Percentiles rank a stretch among this genome's conserved stretches.
phyloP scores from a whole-genome alignment of 345 rosid genomes.

The Salix viminalis region DNA sequence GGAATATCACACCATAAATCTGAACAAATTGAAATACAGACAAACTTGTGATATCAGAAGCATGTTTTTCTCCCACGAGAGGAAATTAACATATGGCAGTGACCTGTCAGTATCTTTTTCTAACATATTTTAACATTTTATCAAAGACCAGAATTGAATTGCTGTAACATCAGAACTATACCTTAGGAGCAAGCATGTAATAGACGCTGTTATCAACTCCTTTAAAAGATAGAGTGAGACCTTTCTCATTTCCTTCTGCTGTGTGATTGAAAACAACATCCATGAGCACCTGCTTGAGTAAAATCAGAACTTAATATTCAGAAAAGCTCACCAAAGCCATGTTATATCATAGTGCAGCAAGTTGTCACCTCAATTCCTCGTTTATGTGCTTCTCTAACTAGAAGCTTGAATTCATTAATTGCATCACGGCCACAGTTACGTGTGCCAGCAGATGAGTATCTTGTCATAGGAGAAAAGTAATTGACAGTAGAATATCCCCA shows the following conservation, averaged over 20 bases:
- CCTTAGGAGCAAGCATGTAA: slow-evolving; percentile 98
- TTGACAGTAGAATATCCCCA: slow-evolving; percentile 96
- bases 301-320: slow-evolving; percentile 22
- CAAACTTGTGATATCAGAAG: not conserved
- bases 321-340: slow-evolving; percentile 3
- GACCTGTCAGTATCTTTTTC: not conserved
- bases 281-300: slow-evolving; percentile 68
- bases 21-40: not conserved
- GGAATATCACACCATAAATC: not conserved
- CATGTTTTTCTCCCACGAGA: not conserved
- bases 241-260: slow-evolving; percentile 95
- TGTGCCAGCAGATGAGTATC: slow-evolving; percentile 71
- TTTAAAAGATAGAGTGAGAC: slow-evolving; percentile 79
- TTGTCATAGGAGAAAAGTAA: slow-evolving; percentile 87
- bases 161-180: slow-evolving; percentile 26
- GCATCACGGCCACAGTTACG: slow-evolving; percentile 59
- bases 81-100: not conserved
- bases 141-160: not conserved
- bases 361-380: slow-evolving; percentile 83
- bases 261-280: slow-evolving; percentile 98
- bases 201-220: slow-evolving; percentile 90
- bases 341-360: slow-evolving; percentile 14
- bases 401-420: slow-evolving; percentile 77
- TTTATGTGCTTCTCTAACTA: slow-evolving; percentile 88
- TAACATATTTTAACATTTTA: not conserved